phyloP scores from a whole-genome alignment of 2,329 filamentous ascomycete genomes.

The Lasiodiplodia hormozganensis region DNA sequence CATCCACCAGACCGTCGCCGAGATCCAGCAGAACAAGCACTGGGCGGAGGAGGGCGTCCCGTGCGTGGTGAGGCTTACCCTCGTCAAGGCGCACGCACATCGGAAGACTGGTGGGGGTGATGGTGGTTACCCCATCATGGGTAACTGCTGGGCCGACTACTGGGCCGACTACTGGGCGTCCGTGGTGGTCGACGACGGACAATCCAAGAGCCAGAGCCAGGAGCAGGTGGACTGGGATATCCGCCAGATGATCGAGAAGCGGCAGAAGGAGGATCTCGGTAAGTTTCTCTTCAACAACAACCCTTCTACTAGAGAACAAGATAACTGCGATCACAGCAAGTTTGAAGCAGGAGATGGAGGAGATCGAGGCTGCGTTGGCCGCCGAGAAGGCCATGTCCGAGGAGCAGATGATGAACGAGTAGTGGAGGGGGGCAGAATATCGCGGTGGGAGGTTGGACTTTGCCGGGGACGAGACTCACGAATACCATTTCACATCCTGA shows the following conservation, averaged over 20 bases:
- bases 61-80: background rate
- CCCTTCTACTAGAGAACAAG: too few species aligned
- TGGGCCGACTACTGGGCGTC: constrained; percentile 1
- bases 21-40: background rate
- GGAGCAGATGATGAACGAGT: too few species aligned
- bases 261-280: background rate
- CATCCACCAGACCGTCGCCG: background rate
- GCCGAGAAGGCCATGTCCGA: too few species aligned
- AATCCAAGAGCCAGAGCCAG: background rate
- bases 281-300: too few species aligned
- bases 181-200: background rate
- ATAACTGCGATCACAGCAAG: too few species aligned
- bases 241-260: background rate
- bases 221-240: background rate
- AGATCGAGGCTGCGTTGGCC: too few species aligned
- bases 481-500: too few species aligned
- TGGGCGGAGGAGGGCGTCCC: background rate
- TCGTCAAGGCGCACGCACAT: constrained; percentile 3
- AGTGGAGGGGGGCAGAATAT: too few species aligned
- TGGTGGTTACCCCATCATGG: background rate
- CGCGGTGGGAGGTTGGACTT: too few species aligned
- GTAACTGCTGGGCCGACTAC: background rate
- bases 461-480: too few species aligned
- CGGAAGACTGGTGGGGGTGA: too few species aligned
- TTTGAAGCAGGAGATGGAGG: too few species aligned